Evolutionary conservation across 2,329 filamentous ascomycete species (phyloP), one percentile per base, ranked within the genome.

Genomic region (Ampelomyces quisqualis): DNA sequence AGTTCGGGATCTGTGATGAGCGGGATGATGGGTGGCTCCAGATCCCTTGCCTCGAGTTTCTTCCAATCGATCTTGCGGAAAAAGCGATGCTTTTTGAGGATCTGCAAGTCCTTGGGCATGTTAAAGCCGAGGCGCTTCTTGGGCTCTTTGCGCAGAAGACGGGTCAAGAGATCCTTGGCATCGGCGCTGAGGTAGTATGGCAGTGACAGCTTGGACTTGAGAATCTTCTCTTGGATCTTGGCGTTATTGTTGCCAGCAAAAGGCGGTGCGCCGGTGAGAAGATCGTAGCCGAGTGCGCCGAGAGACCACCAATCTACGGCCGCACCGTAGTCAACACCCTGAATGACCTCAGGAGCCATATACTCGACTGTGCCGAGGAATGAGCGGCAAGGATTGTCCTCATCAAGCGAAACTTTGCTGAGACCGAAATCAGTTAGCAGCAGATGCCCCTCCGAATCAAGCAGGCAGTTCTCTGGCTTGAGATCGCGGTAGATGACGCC

Each of bases 241-340:
- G 88, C 84, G 65, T 95, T 84, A 72, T 96, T 97, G 68, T 85
- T 84, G 29, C 88, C 93, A 18, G 82, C 82, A 73, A 97, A 98
- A 0, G 94, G 93, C 7, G 91, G 90, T 39, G 84, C 84, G 38
- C 94, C 93, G 7, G 91, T 97, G 67, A 98, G 84, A 23, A 98
- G 76, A 66, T 98, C 93, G 68, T 85, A 95, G 22, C 88, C 90
- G 31, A 98, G 79, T 2, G 91, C 90, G 23, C 94, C 93, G 32
- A 98, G 84, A 4, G 90, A 95, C 93, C 93, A 98, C 91, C 91
- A 98, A 72, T 98, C 93, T 13, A 96, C 94, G 1, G 90, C 85
- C 68, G 90, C 91, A 61, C 91, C 90, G 67, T 98, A 98, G 53
- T 88, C 84, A 52, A 87, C 84, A 47, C 90, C 90, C 48, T 84